These are phyloP conservation scores for Bruguiera gymnorhiza DNA, from an alignment of 345 rosid species.

Conservation along the genomic window DNA sequence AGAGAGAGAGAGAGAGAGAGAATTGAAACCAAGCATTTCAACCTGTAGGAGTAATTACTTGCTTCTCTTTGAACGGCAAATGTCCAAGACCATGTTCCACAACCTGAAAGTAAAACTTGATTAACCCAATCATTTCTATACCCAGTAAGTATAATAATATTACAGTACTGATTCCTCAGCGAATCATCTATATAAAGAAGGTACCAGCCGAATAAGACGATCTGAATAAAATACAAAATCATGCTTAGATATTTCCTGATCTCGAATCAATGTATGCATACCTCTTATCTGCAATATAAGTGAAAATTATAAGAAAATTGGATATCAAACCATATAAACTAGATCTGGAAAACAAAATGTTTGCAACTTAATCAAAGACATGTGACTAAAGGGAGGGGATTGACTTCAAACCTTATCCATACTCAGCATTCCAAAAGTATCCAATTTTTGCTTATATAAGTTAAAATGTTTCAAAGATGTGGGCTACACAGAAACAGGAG, in stretches of 20 bases:
- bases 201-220: conserved; percentile 91
- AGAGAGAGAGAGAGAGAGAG: not conserved
- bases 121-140: conserved; percentile 12
- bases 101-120: conserved; percentile 53
- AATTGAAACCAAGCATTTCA: conserved; percentile 1
- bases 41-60: conserved; percentile 93
- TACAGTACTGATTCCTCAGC: not conserved
- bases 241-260: conserved; percentile 89
- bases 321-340: not conserved
- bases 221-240: conserved; percentile 98
- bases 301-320: not conserved
- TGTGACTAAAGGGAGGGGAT: not conserved
- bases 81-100: conserved; percentile 98
- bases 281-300: conserved; percentile 78
- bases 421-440: not conserved
- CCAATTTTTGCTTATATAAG: not conserved
- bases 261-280: conserved; percentile 98
- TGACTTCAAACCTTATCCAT: not conserved
- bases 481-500: conserved; percentile 1
- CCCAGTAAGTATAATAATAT: not conserved
- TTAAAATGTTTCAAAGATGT: not conserved
- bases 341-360: not conserved
- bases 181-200: conserved; percentile 17
- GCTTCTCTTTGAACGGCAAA: conserved; percentile 95
- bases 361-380: not conserved